Base-by-base conservation (phyloP, 805 yeast genomes). In the Kockiozyma suomiensis region DNA sequence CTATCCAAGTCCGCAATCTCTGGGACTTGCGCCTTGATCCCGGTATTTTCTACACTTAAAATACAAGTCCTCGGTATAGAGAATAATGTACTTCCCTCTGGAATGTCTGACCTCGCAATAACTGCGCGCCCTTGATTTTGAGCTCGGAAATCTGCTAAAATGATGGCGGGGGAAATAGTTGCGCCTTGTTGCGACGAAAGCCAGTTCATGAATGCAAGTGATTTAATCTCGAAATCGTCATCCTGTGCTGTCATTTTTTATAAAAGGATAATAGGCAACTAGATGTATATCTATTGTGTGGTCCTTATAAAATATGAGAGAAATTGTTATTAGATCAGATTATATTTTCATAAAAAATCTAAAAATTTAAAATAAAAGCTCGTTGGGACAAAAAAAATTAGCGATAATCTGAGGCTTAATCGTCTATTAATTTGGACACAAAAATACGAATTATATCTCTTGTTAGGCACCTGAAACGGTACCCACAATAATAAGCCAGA, bases 81-180 rank as follows among this genome's bases (percentile, higher is more conserved):
- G 72, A 92, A 90, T 17, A 93, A 73, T 0, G 76, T 76, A 58
- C 90, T 96, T 56, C 81, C 91, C 50, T 76, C 73, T 2, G 69
- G 70, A 21, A 93, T 87, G 64, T 84, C 85, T 40, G 81, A 81
- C 0, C 65, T 58, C 1, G 97, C 96, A 3, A 85, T 70, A 7
- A 93, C 71, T 3, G 92, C 96, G 33, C 97, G 78, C 8, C 98
- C 98, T 72, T 89, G 90, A 42, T 79, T 74, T 7, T 72, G 65
- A 1, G 65, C 58, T 46, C 96, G 76, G 40, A 82, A 76, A 73
- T 93, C 97, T 1, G 76, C 78, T 4, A 93, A 76, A 15, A 70
- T 66, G 17, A 92, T 75, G 55, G 86, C 85, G 0, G 82, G 76
- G 0, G 89, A 82, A 2, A 89, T 71, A 8, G 17, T 21, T 12